Percentiles rank a stretch among this genome's conserved stretches.
Conservation (phyloP, 192 early-diverging fungal species). For the Endogone sp. region DNA sequence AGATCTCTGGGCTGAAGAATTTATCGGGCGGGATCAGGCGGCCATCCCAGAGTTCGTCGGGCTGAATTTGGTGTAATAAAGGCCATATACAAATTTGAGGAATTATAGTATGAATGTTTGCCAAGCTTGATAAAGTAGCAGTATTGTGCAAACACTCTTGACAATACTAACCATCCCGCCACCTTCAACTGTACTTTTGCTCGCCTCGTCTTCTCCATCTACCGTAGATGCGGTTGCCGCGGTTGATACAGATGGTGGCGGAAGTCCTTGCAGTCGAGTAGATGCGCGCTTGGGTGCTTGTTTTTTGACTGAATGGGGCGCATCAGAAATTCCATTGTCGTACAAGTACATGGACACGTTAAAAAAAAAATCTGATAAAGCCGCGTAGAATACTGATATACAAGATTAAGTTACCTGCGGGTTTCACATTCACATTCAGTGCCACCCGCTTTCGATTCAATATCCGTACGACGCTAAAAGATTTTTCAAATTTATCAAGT, state of each 20-base stretch:
- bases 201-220: conserved; percentile 3
- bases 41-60: conserved; percentile 32
- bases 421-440: too few relatives aligned
- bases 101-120: too few relatives aligned
- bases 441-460: too few relatives aligned
- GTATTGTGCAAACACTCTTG: neutral
- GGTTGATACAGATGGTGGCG: conserved; percentile 10
- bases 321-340: neutral
- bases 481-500: too few relatives aligned
- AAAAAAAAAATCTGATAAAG: neutral
- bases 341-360: neutral
- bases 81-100: too few relatives aligned
- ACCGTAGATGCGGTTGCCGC: conserved; percentile 24
- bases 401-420: too few relatives aligned
- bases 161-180: neutral
- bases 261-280: conserved; percentile 30
- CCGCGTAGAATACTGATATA: too few relatives aligned
- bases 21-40: conserved; percentile 47
- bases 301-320: conserved; percentile 17
- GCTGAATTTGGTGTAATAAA: neutral
- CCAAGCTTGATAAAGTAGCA: too few relatives aligned
- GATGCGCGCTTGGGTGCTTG: conserved; percentile 20
- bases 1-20: conserved; percentile 44
- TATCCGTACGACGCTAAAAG: too few relatives aligned
- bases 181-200: neutral